Conservation (phyloP, 768 basidiomycete species). For the Butyriboletus loyo region DNA sequence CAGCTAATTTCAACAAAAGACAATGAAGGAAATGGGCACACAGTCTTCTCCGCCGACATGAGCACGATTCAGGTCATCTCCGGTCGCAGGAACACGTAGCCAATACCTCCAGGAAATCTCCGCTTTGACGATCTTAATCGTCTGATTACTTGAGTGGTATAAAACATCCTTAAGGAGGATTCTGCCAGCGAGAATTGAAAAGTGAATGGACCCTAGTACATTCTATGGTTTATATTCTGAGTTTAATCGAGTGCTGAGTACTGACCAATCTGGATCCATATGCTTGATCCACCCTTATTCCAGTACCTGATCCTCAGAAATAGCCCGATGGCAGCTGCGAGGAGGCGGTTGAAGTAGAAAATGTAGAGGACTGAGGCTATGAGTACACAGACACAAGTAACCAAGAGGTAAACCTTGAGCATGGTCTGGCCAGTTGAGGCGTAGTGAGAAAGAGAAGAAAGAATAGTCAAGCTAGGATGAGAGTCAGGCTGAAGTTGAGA, state of each 20-base stretch:
- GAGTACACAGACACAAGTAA: slow-evolving; percentile 57
- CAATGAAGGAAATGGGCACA: slow-evolving; percentile 32
- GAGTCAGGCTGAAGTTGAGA: not conserved
- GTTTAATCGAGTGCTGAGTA: not conserved
- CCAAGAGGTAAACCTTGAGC: slow-evolving; percentile 58
- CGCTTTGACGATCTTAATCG: slow-evolving; percentile 77
- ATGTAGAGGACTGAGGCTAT: slow-evolving; percentile 65
- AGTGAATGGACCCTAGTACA: slow-evolving; percentile 77
- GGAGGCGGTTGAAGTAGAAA: slow-evolving; percentile 89
- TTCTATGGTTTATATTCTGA: slow-evolving; percentile 1
- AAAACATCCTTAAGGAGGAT: slow-evolving; percentile 84
- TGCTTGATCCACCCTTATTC: slow-evolving; percentile 71
- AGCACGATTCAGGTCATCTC: slow-evolving; percentile 57
- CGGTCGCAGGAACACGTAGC: slow-evolving; percentile 77
- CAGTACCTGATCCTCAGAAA: slow-evolving; percentile 71
- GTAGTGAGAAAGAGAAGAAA: not conserved
- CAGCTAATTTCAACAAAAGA: not conserved
- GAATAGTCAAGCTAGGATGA: not conserved
- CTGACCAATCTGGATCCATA: slow-evolving; percentile 82
- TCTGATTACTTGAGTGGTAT: slow-evolving; percentile 93
- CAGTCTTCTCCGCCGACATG: slow-evolving; percentile 51
- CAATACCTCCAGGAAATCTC: slow-evolving; percentile 94
- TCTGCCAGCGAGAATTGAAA: slow-evolving; percentile 84
- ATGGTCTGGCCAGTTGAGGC: slow-evolving; percentile 30
- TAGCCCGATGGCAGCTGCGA: slow-evolving; percentile 66